Evolutionary conservation across 345 rosid genomes (phyloP), one percentile per base, ranked within the genome.

Genomic region (Salix udensis): DNA sequence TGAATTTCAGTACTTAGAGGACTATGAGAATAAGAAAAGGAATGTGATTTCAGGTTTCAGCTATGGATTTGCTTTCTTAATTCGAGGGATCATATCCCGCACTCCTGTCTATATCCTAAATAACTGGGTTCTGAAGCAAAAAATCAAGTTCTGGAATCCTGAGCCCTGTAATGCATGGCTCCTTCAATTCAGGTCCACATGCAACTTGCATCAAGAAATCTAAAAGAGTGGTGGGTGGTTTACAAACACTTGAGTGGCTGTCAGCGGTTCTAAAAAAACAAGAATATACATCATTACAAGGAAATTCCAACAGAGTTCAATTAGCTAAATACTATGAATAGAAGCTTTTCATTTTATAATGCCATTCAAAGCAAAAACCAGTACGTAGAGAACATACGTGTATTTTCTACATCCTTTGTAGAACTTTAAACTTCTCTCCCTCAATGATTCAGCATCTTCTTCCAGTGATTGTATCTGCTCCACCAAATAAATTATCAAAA

Each of bases 341-440:
- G 15, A 58, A 9, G 64, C 26, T 58, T 58, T 53, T 58, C 28
- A 8, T 23, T 23, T 9, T 11, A 58, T n/a, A 23, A 58, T 58
- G 64, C 4, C 64, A 23, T 9, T 9, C 62, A n/a, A n/a, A 55
- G 62, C 24, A 55, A 55, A 55, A 9, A 55, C 1, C 28, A 58
- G 9, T 1, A 10, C 26, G 16, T 16, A 73, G 72, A 66, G 48
- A 62, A 70, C 97, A 74, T 89, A 96, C 98, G 98, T 96, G 87
- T 96, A 96, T 81, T 96, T 96, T 60, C 98, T 87, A 77, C 97
- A 92, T 74, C 99, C 99, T 88, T 96, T 96, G 81, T 91, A 87
- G 82, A 96, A 96, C 79, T 88, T 96, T 77, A 96, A 85, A 87
- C 98, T 89, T 87, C 99, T 90, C 83, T 92, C 99, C 80, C 96